Evolutionary conservation across 306 rosid species (phyloP), one percentile per base, ranked within the genome.

Genomic region (Ormosia emarginata): DNA sequence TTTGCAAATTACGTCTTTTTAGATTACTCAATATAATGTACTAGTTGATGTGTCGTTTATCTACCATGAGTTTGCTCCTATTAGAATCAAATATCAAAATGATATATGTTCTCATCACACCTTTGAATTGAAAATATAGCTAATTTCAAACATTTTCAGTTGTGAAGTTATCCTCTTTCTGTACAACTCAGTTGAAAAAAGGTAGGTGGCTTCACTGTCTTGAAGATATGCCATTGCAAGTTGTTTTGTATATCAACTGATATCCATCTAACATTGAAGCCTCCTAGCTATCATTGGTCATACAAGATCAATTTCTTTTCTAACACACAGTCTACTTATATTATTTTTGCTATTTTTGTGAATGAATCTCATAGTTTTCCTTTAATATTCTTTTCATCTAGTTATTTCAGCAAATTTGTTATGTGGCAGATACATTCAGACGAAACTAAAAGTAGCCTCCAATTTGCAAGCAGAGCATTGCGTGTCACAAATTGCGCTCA

Each of bases 361-460:
- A 24, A 53, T 41, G 66, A 43, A 17, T 64, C 46, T 62, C 47
- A 37, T 46, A 8, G 9, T 44, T 67, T 73, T 29, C 14, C 29
- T 62, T 43, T 36, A 46, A 40, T 74, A 10, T 62, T 50, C 17
- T 72, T 53, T 78, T 68, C 71, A 52, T 81, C 85, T 61, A 67
- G 68, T 80, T 82, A 75, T 81, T 79, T 75, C 55, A 72, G 78
- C 5, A 61, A 58, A 64, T 71, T 78, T 50, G 8, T 85, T 79
- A 70, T 71, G 61, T 84, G 85, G 82, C 93, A 95, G 99, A 76
- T 93, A 85, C 99, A 95, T 82, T 82, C 93, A 74, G 99, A 95
- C 47, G 99, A 95, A 90, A 95, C 99, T 36, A 95, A 93, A 92
- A 93, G 99, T 80, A 95, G 96, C 75, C 94, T 95, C 74, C 99